Evolutionary conservation across 2,329 filamentous ascomycete species (phyloP).

Genomic region (Lecanicillium sp.): DNA sequence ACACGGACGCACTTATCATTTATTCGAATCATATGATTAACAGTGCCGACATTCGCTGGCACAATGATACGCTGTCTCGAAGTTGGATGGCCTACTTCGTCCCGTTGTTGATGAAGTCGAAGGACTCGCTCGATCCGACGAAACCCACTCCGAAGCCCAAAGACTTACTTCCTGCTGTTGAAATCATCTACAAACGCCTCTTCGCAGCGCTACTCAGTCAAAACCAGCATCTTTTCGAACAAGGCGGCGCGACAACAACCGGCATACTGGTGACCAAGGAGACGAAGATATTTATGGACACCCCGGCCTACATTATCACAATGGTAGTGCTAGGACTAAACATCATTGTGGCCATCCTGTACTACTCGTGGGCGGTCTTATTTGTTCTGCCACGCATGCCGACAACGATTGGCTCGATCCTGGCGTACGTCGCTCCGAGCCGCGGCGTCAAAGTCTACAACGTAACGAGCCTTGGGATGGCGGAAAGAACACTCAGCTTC

Average conservation of each 20-base stretch:
- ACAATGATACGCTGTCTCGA: conserved; percentile 35
- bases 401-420: conserved; percentile 37
- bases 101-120: conserved; percentile 16
- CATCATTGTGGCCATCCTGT: conserved; percentile 27
- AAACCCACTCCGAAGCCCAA: conserved; percentile 13
- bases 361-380: conserved; percentile 34
- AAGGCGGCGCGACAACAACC: fast-evolving
- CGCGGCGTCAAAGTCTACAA: conserved; percentile 19
- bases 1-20: conserved; percentile 11
- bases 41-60: conserved; percentile 23
- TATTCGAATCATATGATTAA: conserved; percentile 9
- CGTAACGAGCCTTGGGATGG: background rate
- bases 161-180: conserved; percentile 10
- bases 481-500: conserved; percentile 32
- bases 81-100: conserved; percentile 44
- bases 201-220: conserved; percentile 27
- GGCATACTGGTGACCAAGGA: conserved; percentile 18
- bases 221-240: conserved; percentile 32
- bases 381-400: conserved; percentile 43
- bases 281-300: conserved; percentile 40
- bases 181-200: conserved; percentile 16
- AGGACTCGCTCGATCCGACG: conserved; percentile 22
- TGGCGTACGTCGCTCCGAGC: conserved; percentile 42
- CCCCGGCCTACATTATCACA: conserved; percentile 35
- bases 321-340: conserved; percentile 35